Percentiles rank a stretch among this genome's conserved stretches.
Evolutionary conservation across 306 rosid genomes (phyloP).

Genomic region (Delonix regia): DNA sequence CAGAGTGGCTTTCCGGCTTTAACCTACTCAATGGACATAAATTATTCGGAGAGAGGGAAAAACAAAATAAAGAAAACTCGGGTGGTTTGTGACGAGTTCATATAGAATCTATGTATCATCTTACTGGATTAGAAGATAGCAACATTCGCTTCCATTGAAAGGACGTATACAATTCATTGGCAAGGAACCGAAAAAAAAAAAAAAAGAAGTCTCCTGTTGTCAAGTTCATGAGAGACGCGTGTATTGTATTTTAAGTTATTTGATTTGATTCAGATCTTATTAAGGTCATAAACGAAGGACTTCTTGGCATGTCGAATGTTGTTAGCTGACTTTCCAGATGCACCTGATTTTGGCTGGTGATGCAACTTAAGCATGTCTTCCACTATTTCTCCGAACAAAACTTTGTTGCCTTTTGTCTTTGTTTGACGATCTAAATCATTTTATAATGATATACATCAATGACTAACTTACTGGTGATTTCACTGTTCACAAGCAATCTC

Average conservation of each 20-base stretch:
- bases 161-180: no score
- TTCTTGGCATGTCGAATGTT: conserved; percentile 12
- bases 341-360: not conserved
- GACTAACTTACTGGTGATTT: not conserved
- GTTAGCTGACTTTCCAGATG: not conserved
- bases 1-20: no score
- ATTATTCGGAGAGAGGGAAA: no score
- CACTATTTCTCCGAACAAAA: conserved; percentile 6
- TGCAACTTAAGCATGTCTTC: conserved; percentile 25
- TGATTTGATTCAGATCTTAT: not conserved
- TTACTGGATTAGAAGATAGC: not conserved
- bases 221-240: not conserved
- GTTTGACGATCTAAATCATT: not conserved
- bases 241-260: not conserved
- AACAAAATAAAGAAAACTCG: no score
- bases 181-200: no score
- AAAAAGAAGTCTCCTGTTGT: not conserved
- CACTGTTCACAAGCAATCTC: not conserved
- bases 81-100: not conserved
- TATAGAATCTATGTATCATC: not conserved
- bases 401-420: not conserved
- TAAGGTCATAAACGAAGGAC: no score
- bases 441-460: not conserved
- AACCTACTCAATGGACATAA: no score
- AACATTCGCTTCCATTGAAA: not conserved